Base-by-base conservation (phyloP, 164 flowering plant species). In the Vitis amurensis region DNA sequence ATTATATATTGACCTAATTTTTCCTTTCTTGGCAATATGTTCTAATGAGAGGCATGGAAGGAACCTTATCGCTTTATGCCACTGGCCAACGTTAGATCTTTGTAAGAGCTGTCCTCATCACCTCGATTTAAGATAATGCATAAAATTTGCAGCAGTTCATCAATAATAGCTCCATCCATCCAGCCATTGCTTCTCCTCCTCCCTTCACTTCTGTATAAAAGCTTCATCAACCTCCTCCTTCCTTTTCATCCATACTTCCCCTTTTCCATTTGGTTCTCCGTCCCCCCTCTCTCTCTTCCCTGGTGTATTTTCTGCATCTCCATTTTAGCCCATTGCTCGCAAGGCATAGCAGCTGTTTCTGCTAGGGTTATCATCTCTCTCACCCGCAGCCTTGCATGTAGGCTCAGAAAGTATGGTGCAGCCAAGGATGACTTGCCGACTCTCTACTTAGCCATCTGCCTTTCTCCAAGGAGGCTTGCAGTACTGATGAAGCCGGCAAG, bases 381-480 rank as follows among this genome's bases (percentile, higher is more conserved):
- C 79, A 77, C 71, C 73, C 12, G 61, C 66, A 71, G 80, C 76
- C 80, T 83, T 31, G 70, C 86, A 72, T 80, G 79, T 62, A 59
- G 73, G 79, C 19, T 70, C 50, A 49, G 79, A 75, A 75, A 77
- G 79, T 51, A 68, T 68, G 70, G 65, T 79, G 85, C 80, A 84
- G 87, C 87, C 87, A 81, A 84, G 87, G 83, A 84, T 84, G 85
- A 84, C 83, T 84, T 84, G 87, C 87, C 87, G 82, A 78, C 75
- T 68, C 55, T 58, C 23, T 11, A 27, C 14, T 17, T 9, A 0
- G 47, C 19, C 37, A 63, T 65, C 55, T 67, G 53, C 29, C 57
- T 48, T n/a, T 30, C 6, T 16, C 19, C 50, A 0, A 19, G 53
- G 52, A 44, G 63, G 64, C 30, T 71, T 44, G 61, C 27, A 11